Evolutionary conservation across 495 filamentous ascomycete species (phyloP).

Genomic region (Lentithecium fluviatile): DNA sequence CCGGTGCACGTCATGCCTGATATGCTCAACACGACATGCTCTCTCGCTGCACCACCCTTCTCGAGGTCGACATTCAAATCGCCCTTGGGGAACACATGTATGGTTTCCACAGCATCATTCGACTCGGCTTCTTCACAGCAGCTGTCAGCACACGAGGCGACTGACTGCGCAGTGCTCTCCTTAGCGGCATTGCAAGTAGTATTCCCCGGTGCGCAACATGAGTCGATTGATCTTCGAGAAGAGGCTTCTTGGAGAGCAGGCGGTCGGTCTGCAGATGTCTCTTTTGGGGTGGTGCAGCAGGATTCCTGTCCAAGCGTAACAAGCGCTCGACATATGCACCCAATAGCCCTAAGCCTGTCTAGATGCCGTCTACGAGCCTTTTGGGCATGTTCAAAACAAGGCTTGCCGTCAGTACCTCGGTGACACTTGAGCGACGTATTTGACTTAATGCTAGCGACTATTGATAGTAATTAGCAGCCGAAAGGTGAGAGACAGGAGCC

Average conservation of each 20-base stretch:
- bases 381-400: neutral
- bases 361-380: slow-evolving; percentile 10
- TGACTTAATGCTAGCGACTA: neutral
- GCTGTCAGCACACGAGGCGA: neutral
- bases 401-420: neutral
- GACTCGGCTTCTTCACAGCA: neutral
- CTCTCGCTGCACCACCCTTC: slow-evolving; percentile 6
- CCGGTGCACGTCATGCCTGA: slow-evolving; percentile 67
- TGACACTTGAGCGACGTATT: neutral
- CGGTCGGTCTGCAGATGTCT: neutral
- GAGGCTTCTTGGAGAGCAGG: neutral
- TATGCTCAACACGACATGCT: slow-evolving; percentile 53
- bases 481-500: too few species aligned
- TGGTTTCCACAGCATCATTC: neutral
- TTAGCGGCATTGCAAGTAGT: neutral
- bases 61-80: slow-evolving; percentile 1
- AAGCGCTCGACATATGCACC: slow-evolving; percentile 57
- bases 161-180: neutral
- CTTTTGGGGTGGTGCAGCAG: slow-evolving; percentile 44
- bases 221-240: neutral
- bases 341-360: slow-evolving; percentile 48
- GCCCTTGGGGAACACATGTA: neutral
- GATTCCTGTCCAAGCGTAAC: slow-evolving; percentile 54
- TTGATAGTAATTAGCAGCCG: neutral
- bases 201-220: neutral